Evolutionary conservation across 441 rosid genomes (phyloP).

Genomic region (Bruguiera hainesii): DNA sequence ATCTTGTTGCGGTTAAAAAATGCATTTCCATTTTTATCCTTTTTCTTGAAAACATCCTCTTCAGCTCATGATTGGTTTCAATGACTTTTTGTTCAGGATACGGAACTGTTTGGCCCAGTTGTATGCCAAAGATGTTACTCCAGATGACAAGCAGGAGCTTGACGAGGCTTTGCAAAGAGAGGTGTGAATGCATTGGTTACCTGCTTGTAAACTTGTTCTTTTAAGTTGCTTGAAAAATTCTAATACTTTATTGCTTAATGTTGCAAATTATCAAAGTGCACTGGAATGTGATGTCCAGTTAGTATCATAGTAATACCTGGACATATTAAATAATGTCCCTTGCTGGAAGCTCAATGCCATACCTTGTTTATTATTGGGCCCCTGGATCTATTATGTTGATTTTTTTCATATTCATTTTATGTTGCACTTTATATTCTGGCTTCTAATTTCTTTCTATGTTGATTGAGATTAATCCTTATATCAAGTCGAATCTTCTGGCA

Average conservation of each 20-base stretch:
- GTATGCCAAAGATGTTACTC: conserved; percentile 88
- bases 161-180: conserved; percentile 93
- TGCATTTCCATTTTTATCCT: conserved; percentile 2
- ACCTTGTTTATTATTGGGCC: too few species aligned
- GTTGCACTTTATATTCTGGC: too few species aligned
- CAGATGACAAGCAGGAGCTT: conserved; percentile 94
- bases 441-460: too few species aligned
- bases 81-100: conserved; percentile 43
- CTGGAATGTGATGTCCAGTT: too few species aligned
- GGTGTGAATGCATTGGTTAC: conserved; percentile 33
- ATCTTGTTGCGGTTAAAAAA: not conserved
- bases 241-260: not conserved
- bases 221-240: not conserved
- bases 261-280: not conserved
- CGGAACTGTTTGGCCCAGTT: conserved; percentile 75
- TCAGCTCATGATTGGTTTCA: conserved; percentile 5
- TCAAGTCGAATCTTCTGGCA: too few species aligned
- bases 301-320: too few species aligned
- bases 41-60: not conserved
- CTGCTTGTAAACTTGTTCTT: not conserved
- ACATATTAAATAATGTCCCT: too few species aligned
- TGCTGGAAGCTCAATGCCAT: too few species aligned
- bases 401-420: too few species aligned
- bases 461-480: too few species aligned
- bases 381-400: too few species aligned